Conservation (phyloP, 352 stramenopile genomes). For the Globisporangium carolinianum region DNA sequence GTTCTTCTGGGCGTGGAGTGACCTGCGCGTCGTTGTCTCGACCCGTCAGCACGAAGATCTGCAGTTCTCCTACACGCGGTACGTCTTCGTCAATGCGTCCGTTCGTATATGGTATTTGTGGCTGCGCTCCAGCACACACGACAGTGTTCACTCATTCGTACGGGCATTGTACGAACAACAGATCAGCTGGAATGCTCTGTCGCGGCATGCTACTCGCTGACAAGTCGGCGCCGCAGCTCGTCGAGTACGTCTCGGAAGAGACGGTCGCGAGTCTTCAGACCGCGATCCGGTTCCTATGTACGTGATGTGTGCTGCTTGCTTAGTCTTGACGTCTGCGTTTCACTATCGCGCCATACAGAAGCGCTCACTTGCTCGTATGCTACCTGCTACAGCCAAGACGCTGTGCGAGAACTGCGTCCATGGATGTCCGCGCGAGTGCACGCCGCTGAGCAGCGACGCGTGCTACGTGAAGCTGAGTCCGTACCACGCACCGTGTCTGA, state of each 20-base stretch:
- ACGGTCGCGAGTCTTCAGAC: conserved; percentile 35
- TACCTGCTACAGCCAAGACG: conserved; percentile 28
- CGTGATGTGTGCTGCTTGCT: conserved; percentile 5
- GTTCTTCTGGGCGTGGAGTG: conserved; percentile 76
- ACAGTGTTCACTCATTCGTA: neutral
- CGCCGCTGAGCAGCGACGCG: conserved; percentile 15
- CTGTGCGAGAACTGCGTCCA: conserved; percentile 70
- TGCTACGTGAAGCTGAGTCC: conserved; percentile 67
- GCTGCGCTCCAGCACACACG: too few species aligned
- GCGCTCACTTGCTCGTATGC: neutral
- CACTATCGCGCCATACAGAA: neutral
- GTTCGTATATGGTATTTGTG: neutral
- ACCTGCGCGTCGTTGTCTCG: conserved; percentile 57
- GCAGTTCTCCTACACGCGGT: conserved; percentile 50
- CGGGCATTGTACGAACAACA: conserved; percentile 9
- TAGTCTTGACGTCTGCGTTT: neutral
- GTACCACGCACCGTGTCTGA: conserved; percentile 76
- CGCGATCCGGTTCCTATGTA: conserved; percentile 40
- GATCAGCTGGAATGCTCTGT: conserved; percentile 48
- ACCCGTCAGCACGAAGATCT: conserved; percentile 41
- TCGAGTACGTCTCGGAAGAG: conserved; percentile 28
- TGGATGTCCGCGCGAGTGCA: conserved; percentile 53
- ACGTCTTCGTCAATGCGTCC: neutral
- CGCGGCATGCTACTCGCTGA: conserved; percentile 37
- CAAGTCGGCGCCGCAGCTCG: conserved; percentile 30